A percentile compares a stretch with the other conserved stretches of the same genome.
Evolutionary conservation across 129 eudicot species (phyloP).

Genomic region (Tagetes patula): DNA sequence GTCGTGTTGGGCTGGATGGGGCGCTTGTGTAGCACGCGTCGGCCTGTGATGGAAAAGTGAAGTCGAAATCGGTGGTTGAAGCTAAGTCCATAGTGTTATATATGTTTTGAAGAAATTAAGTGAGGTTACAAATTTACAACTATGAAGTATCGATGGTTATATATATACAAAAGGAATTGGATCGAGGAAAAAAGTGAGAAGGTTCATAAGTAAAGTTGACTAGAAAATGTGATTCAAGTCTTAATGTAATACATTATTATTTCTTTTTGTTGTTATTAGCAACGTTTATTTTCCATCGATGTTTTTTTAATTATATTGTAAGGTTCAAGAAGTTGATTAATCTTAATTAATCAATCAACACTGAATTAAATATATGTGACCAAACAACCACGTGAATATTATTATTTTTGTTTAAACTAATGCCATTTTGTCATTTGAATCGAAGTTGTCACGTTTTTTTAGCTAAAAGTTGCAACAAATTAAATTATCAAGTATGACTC

Average conservation of each 20-base stretch:
- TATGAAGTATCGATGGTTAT: slow-evolving; percentile 18
- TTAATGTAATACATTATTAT: neutral
- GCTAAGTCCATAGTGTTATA: slow-evolving; percentile 2
- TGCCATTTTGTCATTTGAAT: too few species aligned
- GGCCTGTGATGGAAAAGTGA: slow-evolving; percentile 39
- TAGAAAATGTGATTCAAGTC: neutral
- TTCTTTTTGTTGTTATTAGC: neutral
- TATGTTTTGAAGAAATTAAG: neutral
- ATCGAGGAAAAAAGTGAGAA: slow-evolving; percentile 21
- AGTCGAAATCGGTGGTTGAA: slow-evolving; percentile 49
- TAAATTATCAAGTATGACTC: too few species aligned
- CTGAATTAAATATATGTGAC: too few species aligned
- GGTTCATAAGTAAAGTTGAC: slow-evolving; percentile 26
- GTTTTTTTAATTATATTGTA: too few species aligned
- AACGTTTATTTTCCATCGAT: neutral
- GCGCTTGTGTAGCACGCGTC: slow-evolving; percentile 54
- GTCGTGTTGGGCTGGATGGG: slow-evolving; percentile 57
- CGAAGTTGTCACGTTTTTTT: too few species aligned
- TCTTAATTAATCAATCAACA: too few species aligned
- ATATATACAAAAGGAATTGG: neutral
- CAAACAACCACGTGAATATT: too few species aligned
- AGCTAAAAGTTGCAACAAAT: too few species aligned
- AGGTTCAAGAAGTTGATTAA: too few species aligned
- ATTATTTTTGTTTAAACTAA: too few species aligned
- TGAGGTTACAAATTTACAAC: neutral